Evolutionary conservation across 106 monocot genomes (phyloP).

Genomic region (Narthecium ossifragum): DNA sequence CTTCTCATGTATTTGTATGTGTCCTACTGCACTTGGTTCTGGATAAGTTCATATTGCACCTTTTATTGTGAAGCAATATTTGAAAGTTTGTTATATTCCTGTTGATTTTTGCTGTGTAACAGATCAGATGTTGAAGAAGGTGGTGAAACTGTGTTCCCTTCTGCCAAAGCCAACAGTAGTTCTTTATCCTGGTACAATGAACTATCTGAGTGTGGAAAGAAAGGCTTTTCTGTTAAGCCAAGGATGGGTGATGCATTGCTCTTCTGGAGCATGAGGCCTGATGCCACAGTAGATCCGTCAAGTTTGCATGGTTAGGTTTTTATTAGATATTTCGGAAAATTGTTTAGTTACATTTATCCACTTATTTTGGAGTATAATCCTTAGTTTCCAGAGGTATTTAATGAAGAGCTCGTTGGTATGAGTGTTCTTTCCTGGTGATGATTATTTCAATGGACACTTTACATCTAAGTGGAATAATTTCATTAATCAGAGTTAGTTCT

Average conservation of each 20-base stretch:
- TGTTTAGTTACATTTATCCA: no score
- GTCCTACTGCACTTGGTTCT: neutral
- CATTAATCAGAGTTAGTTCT: no score
- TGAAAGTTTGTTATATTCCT: no score
- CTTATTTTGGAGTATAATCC: no score
- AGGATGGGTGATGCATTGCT: slow-evolving; percentile 62
- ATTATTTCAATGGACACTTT: no score
- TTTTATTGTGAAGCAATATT: no score
- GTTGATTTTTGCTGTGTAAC: neutral
- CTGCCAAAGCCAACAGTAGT: slow-evolving; percentile 49
- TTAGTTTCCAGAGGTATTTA: no score
- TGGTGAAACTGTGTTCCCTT: slow-evolving; percentile 66
- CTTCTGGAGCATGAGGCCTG: slow-evolving; percentile 69
- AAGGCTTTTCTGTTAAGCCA: slow-evolving; percentile 46
- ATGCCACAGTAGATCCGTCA: slow-evolving; percentile 47
- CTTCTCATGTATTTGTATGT: slow-evolving; percentile 74
- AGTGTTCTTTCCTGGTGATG: no score
- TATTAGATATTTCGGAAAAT: no score
- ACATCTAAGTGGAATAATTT: no score
- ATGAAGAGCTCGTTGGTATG: no score
- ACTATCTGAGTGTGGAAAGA: slow-evolving; percentile 53
- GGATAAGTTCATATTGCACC: no score
- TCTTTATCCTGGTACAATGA: slow-evolving; percentile 47
- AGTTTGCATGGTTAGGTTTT: slow-evolving; percentile 53
- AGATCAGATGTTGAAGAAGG: slow-evolving; percentile 79